Conservation (phyloP, 2,329 filamentous ascomycete species). For the Cladosporium cucumerinum region DNA sequence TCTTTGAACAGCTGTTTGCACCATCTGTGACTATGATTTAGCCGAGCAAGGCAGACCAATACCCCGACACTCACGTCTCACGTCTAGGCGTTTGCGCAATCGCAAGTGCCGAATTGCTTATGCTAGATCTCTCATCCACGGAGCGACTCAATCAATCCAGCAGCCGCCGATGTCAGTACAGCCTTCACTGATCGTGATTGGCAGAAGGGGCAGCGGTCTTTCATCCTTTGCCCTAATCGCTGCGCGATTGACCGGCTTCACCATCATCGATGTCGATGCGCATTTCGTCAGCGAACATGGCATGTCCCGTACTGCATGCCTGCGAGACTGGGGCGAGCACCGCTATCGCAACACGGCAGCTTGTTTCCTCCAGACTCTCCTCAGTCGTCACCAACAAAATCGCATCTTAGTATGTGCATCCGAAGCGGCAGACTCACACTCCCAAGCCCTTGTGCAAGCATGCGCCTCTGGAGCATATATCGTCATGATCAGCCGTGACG, state of each 20-base stretch:
- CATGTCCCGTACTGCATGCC: not conserved
- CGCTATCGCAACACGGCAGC: not conserved
- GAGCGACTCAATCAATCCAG: not conserved
- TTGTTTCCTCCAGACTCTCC: not conserved
- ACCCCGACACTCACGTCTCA: not conserved
- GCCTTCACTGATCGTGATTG: conserved; percentile 2
- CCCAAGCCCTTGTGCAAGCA: not conserved
- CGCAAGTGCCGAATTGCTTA: not conserved
- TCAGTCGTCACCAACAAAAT: not conserved
- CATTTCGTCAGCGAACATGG: not conserved
- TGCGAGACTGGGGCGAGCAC: conserved; percentile 2
- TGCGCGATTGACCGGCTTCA: not conserved
- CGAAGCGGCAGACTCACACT: not conserved
- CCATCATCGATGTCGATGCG: not conserved
- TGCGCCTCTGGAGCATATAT: not conserved
- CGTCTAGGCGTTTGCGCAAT: not conserved
- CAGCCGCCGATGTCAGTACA: not conserved
- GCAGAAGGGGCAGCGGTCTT: conserved; percentile 2
- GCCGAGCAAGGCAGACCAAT: not conserved
- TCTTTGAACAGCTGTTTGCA: not conserved
- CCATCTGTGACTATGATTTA: not conserved
- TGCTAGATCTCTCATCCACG: not conserved
- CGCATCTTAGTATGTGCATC: conserved; percentile 3
- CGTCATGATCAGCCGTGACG: conserved; percentile 3
- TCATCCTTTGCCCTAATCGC: conserved; percentile 6